These are phyloP conservation scores for Diaporthe sp. DNA, from an alignment of 2,329 filamentous ascomycete genomes.

Conservation along the genomic window DNA sequence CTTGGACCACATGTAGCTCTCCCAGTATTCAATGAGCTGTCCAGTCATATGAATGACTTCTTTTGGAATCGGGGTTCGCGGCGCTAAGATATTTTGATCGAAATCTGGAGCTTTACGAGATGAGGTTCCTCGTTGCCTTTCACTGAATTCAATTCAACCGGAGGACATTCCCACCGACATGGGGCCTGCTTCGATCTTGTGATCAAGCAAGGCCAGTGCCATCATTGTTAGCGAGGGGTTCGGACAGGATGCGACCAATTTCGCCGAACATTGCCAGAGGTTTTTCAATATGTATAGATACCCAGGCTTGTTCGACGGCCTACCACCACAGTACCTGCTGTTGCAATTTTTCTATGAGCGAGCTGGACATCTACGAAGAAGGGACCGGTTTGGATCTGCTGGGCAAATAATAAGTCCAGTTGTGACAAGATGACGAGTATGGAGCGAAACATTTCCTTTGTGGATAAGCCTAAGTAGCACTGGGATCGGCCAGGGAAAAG, in stretches of 20 bases:
- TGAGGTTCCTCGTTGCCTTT: background rate
- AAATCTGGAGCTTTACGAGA: background rate
- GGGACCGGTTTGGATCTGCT: background rate
- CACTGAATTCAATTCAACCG: background rate
- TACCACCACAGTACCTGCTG: constrained; percentile 2
- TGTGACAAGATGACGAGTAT: background rate
- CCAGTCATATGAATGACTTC: background rate
- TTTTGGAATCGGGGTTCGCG: background rate
- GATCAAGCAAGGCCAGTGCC: background rate
- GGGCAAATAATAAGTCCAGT: background rate
- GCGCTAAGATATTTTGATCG: background rate
- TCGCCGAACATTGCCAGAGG: background rate
- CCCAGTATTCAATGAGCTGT: background rate
- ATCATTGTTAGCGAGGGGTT: background rate
- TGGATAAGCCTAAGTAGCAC: background rate
- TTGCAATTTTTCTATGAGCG: background rate
- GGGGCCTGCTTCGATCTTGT: background rate
- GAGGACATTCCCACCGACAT: background rate
- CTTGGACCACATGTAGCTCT: background rate
- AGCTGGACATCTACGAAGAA: background rate
- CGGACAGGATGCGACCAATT: background rate
- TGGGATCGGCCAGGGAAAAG: constrained; percentile 6
- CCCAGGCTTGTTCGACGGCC: constrained; percentile 13
- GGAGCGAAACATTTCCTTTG: background rate
- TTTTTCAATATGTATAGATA: constrained; percentile 8